phyloP scores from a whole-genome alignment of 371 early-diverging fungal genomes.

The Conidiobolus coronatus region DNA sequence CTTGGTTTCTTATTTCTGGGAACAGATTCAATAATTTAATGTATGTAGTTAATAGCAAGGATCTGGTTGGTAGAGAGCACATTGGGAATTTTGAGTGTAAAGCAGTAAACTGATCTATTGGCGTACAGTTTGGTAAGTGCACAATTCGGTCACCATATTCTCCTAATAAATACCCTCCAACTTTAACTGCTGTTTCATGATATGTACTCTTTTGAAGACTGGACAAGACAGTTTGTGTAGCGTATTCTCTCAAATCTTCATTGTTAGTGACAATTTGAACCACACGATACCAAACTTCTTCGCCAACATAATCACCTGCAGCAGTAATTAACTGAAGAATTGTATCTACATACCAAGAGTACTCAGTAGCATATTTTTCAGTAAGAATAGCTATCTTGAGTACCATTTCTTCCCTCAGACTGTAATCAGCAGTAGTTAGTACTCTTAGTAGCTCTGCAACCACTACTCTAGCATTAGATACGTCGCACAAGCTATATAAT shows the following conservation, averaged over 20 bases:
- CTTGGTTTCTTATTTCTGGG: conserved; percentile 82
- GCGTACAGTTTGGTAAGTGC: conserved; percentile 52
- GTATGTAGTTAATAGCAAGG: conserved; percentile 72
- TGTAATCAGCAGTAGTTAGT: conserved; percentile 67
- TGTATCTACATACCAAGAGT: conserved; percentile 94
- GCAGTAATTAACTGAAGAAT: conserved; percentile 83
- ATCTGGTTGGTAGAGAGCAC: conserved; percentile 52
- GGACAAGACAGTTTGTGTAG: conserved; percentile 59
- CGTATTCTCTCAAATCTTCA: conserved; percentile 82
- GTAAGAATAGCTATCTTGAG: conserved; percentile 93
- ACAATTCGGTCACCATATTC: conserved; percentile 91
- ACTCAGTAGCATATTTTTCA: conserved; percentile 90
- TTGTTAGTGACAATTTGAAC: conserved; percentile 86
- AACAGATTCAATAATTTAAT: conserved; percentile 87
- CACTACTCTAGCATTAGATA: conserved; percentile 57
- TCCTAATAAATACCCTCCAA: conserved; percentile 87
- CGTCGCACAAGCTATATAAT: conserved; percentile 89
- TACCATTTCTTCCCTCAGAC: conserved; percentile 87
- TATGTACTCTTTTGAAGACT: conserved; percentile 62
- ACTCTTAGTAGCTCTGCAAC: conserved; percentile 78
- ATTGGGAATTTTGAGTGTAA: conserved; percentile 73
- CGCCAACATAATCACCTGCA: conserved; percentile 85
- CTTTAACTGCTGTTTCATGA: conserved; percentile 83
- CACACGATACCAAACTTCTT: conserved; percentile 92
- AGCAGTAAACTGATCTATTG: conserved; percentile 79